These are phyloP conservation scores for Gynostemma pentaphyllum DNA, from an alignment of 306 rosid genomes.

Conservation along the genomic window DNA sequence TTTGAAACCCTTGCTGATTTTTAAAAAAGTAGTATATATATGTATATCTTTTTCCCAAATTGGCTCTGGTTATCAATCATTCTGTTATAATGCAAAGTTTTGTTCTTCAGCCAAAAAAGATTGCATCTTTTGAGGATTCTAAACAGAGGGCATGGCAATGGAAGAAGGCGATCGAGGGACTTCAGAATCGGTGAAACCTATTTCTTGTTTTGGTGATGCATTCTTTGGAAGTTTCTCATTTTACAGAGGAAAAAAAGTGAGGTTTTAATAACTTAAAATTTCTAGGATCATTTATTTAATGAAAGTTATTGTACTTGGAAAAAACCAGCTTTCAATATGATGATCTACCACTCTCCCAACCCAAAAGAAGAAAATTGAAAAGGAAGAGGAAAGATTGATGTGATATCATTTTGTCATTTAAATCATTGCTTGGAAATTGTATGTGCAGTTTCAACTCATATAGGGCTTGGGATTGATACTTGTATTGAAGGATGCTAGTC, in stretches of 20 bases:
- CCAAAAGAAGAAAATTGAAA: slow-evolving; percentile 7
- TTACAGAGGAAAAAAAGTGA: slow-evolving; percentile 29
- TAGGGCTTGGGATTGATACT: not conserved
- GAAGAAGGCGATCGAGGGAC: slow-evolving; percentile 98
- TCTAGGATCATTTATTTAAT: slow-evolving; percentile 25
- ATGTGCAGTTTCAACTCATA: slow-evolving; percentile 2
- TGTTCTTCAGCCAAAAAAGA: slow-evolving; percentile 80
- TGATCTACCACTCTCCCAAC: not conserved
- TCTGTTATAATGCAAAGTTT: slow-evolving; percentile 13
- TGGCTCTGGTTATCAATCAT: not conserved
- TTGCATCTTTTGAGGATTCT: slow-evolving; percentile 74
- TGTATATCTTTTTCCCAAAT: too few species aligned
- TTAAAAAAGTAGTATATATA: too few species aligned
- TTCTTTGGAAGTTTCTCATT: slow-evolving; percentile 28
- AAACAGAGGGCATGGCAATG: slow-evolving; percentile 91
- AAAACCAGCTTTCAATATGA: slow-evolving; percentile 19
- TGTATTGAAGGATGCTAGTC: not conserved
- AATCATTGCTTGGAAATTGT: slow-evolving; percentile 4
- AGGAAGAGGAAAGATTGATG: not conserved
- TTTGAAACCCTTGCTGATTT: too few species aligned
- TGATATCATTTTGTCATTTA: not conserved
- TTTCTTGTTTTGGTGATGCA: slow-evolving; percentile 22
- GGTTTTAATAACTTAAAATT: slow-evolving; percentile 20
- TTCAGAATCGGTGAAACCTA: slow-evolving; percentile 73
- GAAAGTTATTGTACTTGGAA: slow-evolving; percentile 26